Evolutionary conservation across 2,329 filamentous ascomycete genomes (phyloP).

Genomic region (Talaromyces islandicus): DNA sequence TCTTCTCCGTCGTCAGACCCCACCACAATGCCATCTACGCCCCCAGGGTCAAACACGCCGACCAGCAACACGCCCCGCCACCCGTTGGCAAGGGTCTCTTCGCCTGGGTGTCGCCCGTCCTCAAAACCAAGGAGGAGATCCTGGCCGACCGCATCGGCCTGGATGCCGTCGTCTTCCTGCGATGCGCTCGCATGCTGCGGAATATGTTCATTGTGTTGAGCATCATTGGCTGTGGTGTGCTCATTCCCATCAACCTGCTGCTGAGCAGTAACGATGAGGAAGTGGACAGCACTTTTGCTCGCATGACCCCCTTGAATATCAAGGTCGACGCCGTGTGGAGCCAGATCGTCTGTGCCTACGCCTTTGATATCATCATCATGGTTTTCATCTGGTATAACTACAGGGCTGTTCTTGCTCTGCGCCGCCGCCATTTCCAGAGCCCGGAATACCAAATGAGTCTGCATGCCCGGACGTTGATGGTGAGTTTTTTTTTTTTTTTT

Average conservation of each 20-base stretch:
- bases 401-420: slow-evolving; percentile 61
- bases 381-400: slow-evolving; percentile 92
- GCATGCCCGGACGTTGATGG: slow-evolving; percentile 62
- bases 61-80: slow-evolving; percentile 83
- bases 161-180: slow-evolving; percentile 85
- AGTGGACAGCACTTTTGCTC: slow-evolving; percentile 26
- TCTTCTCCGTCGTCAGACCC: slow-evolving; percentile 85
- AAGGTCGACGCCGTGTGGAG: slow-evolving; percentile 49
- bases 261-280: slow-evolving; percentile 35
- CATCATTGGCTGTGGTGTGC: slow-evolving; percentile 66
- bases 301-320: slow-evolving; percentile 49
- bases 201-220: slow-evolving; percentile 76
- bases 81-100: slow-evolving; percentile 80
- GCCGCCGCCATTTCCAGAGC: slow-evolving; percentile 75
- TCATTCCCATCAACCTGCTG: slow-evolving; percentile 73
- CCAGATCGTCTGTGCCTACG: slow-evolving; percentile 53
- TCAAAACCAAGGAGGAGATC: slow-evolving; percentile 69
- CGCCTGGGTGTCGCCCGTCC: slow-evolving; percentile 75
- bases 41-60: slow-evolving; percentile 86
- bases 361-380: slow-evolving; percentile 68
- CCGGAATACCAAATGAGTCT: slow-evolving; percentile 83
- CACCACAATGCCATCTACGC: slow-evolving; percentile 92
- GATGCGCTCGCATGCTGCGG: slow-evolving; percentile 83
- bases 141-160: slow-evolving; percentile 79
- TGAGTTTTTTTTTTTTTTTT: slow-evolving; percentile 18